These are phyloP conservation scores for Wickerhamomyces silvicola DNA, from an alignment of 805 yeast genomes.

Conservation along the genomic window DNA sequence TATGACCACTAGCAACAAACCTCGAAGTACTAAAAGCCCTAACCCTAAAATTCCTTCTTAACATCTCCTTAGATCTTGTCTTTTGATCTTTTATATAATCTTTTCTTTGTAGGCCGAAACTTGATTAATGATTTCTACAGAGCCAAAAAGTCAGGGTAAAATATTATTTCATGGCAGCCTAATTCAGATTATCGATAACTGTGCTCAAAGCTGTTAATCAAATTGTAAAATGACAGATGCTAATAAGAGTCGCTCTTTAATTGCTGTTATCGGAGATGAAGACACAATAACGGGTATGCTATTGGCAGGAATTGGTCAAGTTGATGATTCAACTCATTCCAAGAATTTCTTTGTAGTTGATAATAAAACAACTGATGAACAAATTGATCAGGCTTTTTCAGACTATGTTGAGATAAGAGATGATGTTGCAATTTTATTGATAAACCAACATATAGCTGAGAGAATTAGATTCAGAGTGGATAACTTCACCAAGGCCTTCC, in stretches of 20 bases:
- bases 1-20: slow-evolving; percentile 61
- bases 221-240: slow-evolving; percentile 21
- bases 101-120: too few species aligned
- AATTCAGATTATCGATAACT: background rate
- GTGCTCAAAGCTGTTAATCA: background rate
- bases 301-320: slow-evolving; percentile 92
- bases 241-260: slow-evolving; percentile 65
- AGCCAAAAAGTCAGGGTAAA: too few species aligned
- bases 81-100: too few species aligned
- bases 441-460: slow-evolving; percentile 94
- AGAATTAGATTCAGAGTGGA: slow-evolving; percentile 79
- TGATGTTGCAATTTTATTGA: slow-evolving; percentile 87
- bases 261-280: slow-evolving; percentile 96
- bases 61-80: too few species aligned
- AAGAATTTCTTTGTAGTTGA: slow-evolving; percentile 81
- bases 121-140: too few species aligned
- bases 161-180: too few species aligned
- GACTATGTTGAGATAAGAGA: slow-evolving; percentile 67
- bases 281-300: slow-evolving; percentile 95
- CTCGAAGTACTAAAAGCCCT: background rate
- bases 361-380: slow-evolving; percentile 70
- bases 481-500: slow-evolving; percentile 82
- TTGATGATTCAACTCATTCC: slow-evolving; percentile 44
- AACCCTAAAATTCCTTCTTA: too few species aligned
- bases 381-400: slow-evolving; percentile 68